Base-by-base conservation (phyloP, 1,284 basidiomycete genomes). In the Chalciporus sp. region DNA sequence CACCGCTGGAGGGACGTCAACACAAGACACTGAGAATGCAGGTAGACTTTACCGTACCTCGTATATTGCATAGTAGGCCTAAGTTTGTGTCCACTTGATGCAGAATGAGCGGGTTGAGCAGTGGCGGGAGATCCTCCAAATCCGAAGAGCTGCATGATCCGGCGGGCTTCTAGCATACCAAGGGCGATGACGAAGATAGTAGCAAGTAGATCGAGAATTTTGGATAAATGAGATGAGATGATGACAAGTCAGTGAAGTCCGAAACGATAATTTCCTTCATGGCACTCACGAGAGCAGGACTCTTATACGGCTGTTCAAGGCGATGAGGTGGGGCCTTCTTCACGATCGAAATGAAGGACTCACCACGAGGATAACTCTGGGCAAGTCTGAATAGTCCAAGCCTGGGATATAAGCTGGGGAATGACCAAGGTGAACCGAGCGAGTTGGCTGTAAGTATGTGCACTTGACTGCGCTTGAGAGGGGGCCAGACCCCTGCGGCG, bases 111-210 rank as follows among this genome's bases (percentile, higher is more conserved):
- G 14, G 67, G 51, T 28, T 59, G 70, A 41, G 66, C 55, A 23
- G 58, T 56, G 31, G 62, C 57, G 43, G 63, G 61, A 26, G 68
- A 72, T 41, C 58, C 58, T 49, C 69, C 68, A 35, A 69, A 57
- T 43, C 68, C 65, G 55, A 70, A 59, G 39, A 72, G 55, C 41
- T 49, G 71, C 69, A 69, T 69, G 64, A 72, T 66, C 53, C 67
- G 65, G 49, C 66, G 70, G 42, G 66, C 53, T 58, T 72, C 66
- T 58, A 72, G 57, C 69, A 69, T 72, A 52, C 68, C 68, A 46
- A 71, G 43, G 31, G 54, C 31, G 40, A 72, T 49, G 49, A 63
- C 54, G 23, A 62, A 50, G 43, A 64, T 49, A 43, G 53, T 55
- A 46, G 17, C 29, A 29, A 69, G 47, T 52, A 70, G 47, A 56